Evolutionary conservation across 177 flowering plant genomes (phyloP).

Genomic region (Tripterygium wilfordii): DNA sequence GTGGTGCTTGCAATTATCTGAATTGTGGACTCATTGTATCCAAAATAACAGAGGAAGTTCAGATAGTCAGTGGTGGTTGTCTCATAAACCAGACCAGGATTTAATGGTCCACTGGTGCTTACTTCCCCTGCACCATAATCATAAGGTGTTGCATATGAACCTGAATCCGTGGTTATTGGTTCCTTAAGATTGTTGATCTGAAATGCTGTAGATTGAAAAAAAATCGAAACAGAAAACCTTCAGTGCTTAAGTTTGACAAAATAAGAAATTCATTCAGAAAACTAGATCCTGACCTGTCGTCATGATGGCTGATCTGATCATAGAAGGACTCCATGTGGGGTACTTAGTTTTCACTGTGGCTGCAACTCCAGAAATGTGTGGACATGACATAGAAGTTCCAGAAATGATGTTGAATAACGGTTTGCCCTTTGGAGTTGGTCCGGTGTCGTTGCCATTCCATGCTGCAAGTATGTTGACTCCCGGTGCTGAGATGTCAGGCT

Average conservation of each 20-base stretch:
- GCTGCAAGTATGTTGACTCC: constrained; percentile 85
- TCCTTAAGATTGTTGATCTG: constrained; percentile 36
- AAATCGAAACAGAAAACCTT: too few relatives aligned
- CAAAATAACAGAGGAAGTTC: constrained; percentile 50
- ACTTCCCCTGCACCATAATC: constrained; percentile 68
- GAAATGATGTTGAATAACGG: constrained; percentile 59
- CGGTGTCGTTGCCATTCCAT: constrained; percentile 53
- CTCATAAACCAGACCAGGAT: constrained; percentile 73
- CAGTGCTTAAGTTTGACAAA: too few relatives aligned
- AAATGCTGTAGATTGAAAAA: constrained; percentile 32
- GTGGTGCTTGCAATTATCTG: constrained; percentile 24
- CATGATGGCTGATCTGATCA: constrained; percentile 72
- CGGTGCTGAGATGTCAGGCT: constrained; percentile 92
- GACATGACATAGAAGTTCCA: constrained; percentile 91
- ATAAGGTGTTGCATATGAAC: constrained; percentile 48
- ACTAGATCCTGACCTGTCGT: constrained; percentile 45
- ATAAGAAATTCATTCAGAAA: not conserved
- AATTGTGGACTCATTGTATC: constrained; percentile 29
- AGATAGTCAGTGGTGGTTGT: constrained; percentile 40
- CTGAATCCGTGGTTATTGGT: constrained; percentile 37
- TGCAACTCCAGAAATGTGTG: constrained; percentile 75
- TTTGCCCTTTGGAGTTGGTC: constrained; percentile 29
- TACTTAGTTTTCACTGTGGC: constrained; percentile 47
- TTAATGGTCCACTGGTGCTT: constrained; percentile 34
- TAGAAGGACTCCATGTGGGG: constrained; percentile 60